Conservation (phyloP, 1,284 basidiomycete genomes). For the Psilocybe mexicana region DNA sequence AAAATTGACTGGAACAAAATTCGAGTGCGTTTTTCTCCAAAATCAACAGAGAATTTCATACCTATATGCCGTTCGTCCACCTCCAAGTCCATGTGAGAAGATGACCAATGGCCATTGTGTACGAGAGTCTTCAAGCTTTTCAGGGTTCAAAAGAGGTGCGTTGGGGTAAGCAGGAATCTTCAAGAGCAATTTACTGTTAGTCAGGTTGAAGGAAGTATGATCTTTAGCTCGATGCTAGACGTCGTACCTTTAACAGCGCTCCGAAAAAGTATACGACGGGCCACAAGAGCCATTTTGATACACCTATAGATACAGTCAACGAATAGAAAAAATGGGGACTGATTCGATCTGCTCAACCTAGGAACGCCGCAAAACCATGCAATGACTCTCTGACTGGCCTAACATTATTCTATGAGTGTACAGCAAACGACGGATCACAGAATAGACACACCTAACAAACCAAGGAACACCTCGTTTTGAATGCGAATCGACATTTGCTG, state of each 20-base stretch:
- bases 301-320: slow-evolving; percentile 11
- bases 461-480: slow-evolving; percentile 47
- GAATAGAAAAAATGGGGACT: neutral
- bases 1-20: slow-evolving; percentile 55
- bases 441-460: slow-evolving; percentile 47
- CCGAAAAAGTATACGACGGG: slow-evolving; percentile 53
- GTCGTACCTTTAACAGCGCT: slow-evolving; percentile 40
- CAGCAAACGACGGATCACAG: neutral
- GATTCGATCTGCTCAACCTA: slow-evolving; percentile 26
- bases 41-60: slow-evolving; percentile 19
- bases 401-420: neutral
- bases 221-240: neutral
- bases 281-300: slow-evolving; percentile 48
- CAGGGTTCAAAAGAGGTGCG: slow-evolving; percentile 49
- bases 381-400: slow-evolving; percentile 47
- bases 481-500: slow-evolving; percentile 38
- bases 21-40: neutral
- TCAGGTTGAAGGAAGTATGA: neutral
- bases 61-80: slow-evolving; percentile 73
- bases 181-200: neutral
- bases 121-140: slow-evolving; percentile 2
- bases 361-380: slow-evolving; percentile 45
- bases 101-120: slow-evolving; percentile 70
- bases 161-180: slow-evolving; percentile 61
- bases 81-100: slow-evolving; percentile 83